Evolutionary conservation across 768 basidiomycete genomes (phyloP).

Genomic region (Arthromyces matolae): DNA sequence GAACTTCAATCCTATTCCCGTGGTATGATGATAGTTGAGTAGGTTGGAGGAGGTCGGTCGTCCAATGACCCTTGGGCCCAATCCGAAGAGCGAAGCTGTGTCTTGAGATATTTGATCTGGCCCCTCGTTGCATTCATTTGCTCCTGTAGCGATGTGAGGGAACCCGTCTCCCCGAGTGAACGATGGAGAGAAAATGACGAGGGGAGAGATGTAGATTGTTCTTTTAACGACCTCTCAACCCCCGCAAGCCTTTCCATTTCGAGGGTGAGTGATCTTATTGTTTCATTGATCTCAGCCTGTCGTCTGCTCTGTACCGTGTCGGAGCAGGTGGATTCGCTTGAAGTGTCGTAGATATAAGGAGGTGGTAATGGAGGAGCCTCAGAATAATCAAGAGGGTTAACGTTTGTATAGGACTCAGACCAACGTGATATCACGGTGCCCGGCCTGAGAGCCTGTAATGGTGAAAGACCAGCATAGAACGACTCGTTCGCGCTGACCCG

Average conservation of each 20-base stretch:
- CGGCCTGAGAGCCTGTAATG: too few relatives aligned
- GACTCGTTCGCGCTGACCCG: too few relatives aligned
- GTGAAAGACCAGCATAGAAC: too few relatives aligned
- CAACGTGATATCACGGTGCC: too few relatives aligned
- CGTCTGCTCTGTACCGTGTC: not conserved
- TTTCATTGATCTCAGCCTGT: slow-evolving; percentile 9
- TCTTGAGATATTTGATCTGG: slow-evolving; percentile 12
- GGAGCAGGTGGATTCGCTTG: not conserved
- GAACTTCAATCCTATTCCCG: not conserved
- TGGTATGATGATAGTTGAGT: slow-evolving; percentile 3
- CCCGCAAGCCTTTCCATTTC: slow-evolving; percentile 7
- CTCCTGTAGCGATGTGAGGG: slow-evolving; percentile 5
- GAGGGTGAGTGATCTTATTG: slow-evolving; percentile 3
- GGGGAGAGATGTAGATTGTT: not conserved
- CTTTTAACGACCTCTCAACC: not conserved
- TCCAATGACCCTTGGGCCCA: slow-evolving; percentile 14
- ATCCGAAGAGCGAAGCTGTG: slow-evolving; percentile 8
- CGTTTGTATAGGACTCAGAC: too few relatives aligned
- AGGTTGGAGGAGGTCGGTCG: slow-evolving; percentile 17
- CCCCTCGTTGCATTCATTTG: slow-evolving; percentile 14
- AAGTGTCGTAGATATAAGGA: not conserved
- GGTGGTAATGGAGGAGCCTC: too few relatives aligned
- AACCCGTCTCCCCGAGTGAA: slow-evolving; percentile 1
- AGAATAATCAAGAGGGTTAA: too few relatives aligned
- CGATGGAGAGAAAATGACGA: slow-evolving; percentile 1